A percentile compares a stretch with the other conserved stretches of the same genome.
Evolutionary conservation across 805 yeast species (phyloP).

Genomic region (Cyberlindnera galapagoensis): DNA sequence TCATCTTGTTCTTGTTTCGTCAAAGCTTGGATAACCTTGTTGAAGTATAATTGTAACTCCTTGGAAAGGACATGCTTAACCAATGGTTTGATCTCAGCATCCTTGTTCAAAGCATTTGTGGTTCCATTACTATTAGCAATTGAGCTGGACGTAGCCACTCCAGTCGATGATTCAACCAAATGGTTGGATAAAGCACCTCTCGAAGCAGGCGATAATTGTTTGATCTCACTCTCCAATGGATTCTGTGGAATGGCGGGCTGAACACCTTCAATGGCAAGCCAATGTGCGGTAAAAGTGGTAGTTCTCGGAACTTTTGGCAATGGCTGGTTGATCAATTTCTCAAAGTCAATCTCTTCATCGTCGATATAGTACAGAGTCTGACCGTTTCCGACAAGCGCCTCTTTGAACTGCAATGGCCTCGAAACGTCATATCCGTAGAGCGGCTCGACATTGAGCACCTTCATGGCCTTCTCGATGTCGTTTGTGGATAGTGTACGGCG

Average conservation of each 20-base stretch:
- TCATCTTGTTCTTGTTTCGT: constrained; percentile 45
- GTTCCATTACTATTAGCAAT: constrained; percentile 9
- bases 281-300: constrained; percentile 89
- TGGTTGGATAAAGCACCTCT: constrained; percentile 79
- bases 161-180: constrained; percentile 36
- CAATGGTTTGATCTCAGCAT: constrained; percentile 71
- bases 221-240: constrained; percentile 74
- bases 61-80: constrained; percentile 94
- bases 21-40: constrained; percentile 78
- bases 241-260: constrained; percentile 98
- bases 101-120: constrained; percentile 25
- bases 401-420: constrained; percentile 71
- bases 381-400: constrained; percentile 85
- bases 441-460: constrained; percentile 88
- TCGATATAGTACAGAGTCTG: constrained; percentile 90
- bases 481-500: constrained; percentile 72
- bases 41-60: constrained; percentile 89
- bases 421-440: constrained; percentile 76
- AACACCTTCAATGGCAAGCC: constrained; percentile 98
- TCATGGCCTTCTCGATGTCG: constrained; percentile 77
- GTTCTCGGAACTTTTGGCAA: constrained; percentile 92
- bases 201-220: constrained; percentile 65
- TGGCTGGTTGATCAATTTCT: constrained; percentile 86
- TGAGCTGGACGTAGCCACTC: constrained; percentile 24
- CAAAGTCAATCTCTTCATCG: constrained; percentile 91